Evolutionary conservation across 441 rosid genomes (phyloP), one percentile per base, ranked within the genome.

Genomic region (Erodium moschatum): DNA sequence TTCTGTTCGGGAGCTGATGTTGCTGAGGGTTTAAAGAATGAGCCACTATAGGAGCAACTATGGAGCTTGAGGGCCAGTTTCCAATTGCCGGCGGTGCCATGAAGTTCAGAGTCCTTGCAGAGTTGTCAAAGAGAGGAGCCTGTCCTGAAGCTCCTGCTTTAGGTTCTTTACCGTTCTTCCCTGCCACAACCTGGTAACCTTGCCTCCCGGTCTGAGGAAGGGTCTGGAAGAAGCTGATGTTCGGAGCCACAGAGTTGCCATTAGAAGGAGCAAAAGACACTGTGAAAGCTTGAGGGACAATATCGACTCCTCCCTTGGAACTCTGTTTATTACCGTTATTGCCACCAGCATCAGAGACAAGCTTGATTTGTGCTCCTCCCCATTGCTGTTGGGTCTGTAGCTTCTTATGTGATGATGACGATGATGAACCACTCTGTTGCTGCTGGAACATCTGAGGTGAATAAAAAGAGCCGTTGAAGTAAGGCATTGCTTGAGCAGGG

Each of bases 1-100:
- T 16, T 67, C 64, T 69, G 69, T 33, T 72, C 0, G 72, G 64
- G 27, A 70, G 64, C 31, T 75, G 50, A 2, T 61, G 65, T 67
- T 74, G 27, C 27, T 24, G 27, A 24, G 27, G 27, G 27, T 24
- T 24, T 2, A 24, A 2, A 24, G 27, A 24, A 24, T 24, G 27
- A 24, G 27, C 27, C 27, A 24, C 27, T 2, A 24, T 24, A 24
- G 27, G 27, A 24, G 27, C 27, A 24, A 2, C 27, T 24, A 56
- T 35, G 42, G 82, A 9, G 63, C 68, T 71, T 42, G 85, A 63
- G 48, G 83, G 80, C 89, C 89, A 81, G 73, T 78, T 70, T 68
- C 83, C 83, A 15, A 27, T 15, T 19, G 44, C 52, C 5, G 78
- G 75, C 2, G 48, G 48, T 0, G 48, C 8, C 48, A 42, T 42